Evolutionary conservation across 257 asterid genomes (phyloP).

Genomic region (Anisodus tanguticus): DNA sequence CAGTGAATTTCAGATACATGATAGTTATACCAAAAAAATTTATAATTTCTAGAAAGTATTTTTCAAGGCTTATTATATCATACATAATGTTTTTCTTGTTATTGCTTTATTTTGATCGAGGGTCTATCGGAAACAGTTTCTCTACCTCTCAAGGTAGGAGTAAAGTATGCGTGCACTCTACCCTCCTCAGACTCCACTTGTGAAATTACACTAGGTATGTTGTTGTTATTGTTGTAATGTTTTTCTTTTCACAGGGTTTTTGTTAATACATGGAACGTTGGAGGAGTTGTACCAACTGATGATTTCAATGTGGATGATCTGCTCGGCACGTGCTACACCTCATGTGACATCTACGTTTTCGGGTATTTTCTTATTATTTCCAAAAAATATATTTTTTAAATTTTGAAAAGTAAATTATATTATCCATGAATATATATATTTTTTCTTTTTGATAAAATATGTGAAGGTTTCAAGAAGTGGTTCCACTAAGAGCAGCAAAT

Average conservation of each 20-base stretch:
- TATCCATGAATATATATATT: too few species aligned
- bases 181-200: too few species aligned
- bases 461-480: slow-evolving; percentile 71
- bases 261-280: slow-evolving; percentile 57
- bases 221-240: too few species aligned
- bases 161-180: too few species aligned
- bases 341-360: slow-evolving; percentile 46
- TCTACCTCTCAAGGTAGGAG: too few species aligned
- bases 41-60: too few species aligned
- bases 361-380: slow-evolving; percentile 38
- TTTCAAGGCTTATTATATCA: not conserved
- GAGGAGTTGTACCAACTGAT: slow-evolving; percentile 48
- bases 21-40: too few species aligned
- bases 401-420: too few species aligned
- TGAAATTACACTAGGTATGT: too few species aligned
- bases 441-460: not conserved
- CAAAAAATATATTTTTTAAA: not conserved
- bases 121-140: too few species aligned
- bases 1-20: too few species aligned
- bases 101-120: too few species aligned
- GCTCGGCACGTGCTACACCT: slow-evolving; percentile 37
- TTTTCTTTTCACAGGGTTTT: slow-evolving; percentile 40
- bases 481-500: slow-evolving; percentile 54
- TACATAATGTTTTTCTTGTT: not conserved
- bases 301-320: slow-evolving; percentile 48